Base-by-base conservation (phyloP, 371 early-diverging fungal species). In the Phascolomyces articulosus region DNA sequence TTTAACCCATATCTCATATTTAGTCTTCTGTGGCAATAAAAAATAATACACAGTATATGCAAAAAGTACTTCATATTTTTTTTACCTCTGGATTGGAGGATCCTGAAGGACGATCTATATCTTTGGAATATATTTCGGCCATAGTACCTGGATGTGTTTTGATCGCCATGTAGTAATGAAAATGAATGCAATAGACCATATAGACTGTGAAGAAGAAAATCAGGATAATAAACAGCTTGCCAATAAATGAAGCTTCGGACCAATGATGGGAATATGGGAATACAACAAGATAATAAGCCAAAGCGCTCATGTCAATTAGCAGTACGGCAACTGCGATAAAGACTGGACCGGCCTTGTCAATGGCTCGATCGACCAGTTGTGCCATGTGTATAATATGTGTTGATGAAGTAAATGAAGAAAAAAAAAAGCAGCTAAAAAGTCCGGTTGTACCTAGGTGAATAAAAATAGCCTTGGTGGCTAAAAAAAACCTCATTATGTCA, bases 161-260 rank as follows among this genome's bases (percentile, higher is more conserved):
- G 38, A 87, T 83, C 7, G 87, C 87, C 80, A 79, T 83, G 62
- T 87, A 87, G 40, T 87, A 87, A 55, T 87, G 84, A 44, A 83
- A 84, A 21, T 75, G 72, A 54, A 84, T 83, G 34, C 79, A 78
- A 60, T 83, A 86, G n/a, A 86, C 76, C 51, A 86, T 72, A 55
- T 84, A 86, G 3, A 74, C 40, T 2, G 82, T 80, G 63, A 82
- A 83, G 0, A 69, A 16, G 10, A 81, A 31, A n/a, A 72, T 74
- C 2, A 70, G 31, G 41, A 76, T 49, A 53, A 57, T 38, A 21
- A 65, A 69, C 8, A 70, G 13, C 59, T 81, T 82, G 31, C 70
- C 74, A 20, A 70, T 60, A 26, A 76, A 2, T 10, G 74, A 64
- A 16, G 66, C 60, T 24, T 60, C 69, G 24, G 73, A 47, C 72